Conservation (phyloP, 2,329 filamentous ascomycete genomes). For the Fusarium sp. region DNA sequence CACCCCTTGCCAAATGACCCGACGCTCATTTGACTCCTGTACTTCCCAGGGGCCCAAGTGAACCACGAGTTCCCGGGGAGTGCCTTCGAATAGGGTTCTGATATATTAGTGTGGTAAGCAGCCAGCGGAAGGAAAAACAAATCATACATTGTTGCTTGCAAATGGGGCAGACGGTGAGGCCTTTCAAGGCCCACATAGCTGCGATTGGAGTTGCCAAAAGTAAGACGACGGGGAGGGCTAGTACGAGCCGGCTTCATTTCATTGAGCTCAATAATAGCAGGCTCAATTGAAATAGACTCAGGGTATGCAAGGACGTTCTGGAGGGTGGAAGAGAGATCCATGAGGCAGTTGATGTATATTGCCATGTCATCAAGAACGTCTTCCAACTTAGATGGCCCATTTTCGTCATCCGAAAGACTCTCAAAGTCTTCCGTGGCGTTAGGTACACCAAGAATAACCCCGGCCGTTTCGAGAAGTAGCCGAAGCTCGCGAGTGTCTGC, state of each 20-base stretch:
- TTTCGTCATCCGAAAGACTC: background rate
- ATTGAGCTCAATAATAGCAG: background rate
- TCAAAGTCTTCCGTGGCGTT: background rate
- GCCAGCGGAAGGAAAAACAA: background rate
- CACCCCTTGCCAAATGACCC: constrained; percentile 64
- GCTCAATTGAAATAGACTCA: background rate
- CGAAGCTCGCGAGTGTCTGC: background rate
- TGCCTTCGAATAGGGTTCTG: constrained; percentile 63
- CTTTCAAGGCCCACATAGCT: too few relatives aligned
- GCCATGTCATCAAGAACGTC: background rate
- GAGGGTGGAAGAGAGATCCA: background rate
- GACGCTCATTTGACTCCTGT: constrained; percentile 58
- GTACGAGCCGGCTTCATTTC: background rate
- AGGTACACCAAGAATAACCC: background rate
- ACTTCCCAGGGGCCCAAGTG: constrained; percentile 66
- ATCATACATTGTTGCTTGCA: constrained; percentile 64
- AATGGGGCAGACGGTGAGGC: constrained; percentile 58
- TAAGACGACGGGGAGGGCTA: background rate
- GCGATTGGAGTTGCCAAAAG: background rate
- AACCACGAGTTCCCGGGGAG: constrained; percentile 60
- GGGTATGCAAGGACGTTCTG: background rate
- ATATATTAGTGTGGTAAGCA: constrained; percentile 24
- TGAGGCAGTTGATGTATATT: background rate
- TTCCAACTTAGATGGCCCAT: background rate
- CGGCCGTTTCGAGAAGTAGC: background rate